Evolutionary conservation across 306 rosid genomes (phyloP).

Genomic region (Acacia melanoxylon): DNA sequence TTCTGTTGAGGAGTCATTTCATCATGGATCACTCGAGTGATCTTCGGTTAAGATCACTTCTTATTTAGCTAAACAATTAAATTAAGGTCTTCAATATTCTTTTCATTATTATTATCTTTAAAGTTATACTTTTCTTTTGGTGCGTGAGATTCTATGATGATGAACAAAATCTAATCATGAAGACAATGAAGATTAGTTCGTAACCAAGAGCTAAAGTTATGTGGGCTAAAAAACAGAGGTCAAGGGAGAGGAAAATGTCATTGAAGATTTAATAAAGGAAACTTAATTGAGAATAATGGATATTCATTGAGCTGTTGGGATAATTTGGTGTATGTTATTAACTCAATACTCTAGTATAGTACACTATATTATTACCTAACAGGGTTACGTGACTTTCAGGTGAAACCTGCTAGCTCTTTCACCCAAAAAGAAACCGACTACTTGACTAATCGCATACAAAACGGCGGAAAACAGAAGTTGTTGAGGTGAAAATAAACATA

Average conservation of each 20-base stretch:
- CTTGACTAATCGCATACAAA: slow-evolving; percentile 89
- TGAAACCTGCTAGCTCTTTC: slow-evolving; percentile 80
- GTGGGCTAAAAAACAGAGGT: not conserved
- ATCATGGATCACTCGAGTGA: no score
- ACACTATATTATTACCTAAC: not conserved
- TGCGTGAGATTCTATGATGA: not conserved
- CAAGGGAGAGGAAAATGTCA: not conserved
- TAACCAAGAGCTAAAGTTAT: not conserved
- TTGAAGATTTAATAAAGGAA: not conserved
- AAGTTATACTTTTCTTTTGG: not conserved
- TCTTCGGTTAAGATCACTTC: no score
- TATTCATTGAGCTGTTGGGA: no score
- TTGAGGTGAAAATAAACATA: slow-evolving; percentile 62
- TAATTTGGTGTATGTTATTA: not conserved
- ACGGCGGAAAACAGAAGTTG: slow-evolving; percentile 99
- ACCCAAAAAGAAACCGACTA: slow-evolving; percentile 64
- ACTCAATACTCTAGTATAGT: not conserved
- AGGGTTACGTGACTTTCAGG: slow-evolving; percentile 46
- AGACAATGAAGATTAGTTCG: not conserved
- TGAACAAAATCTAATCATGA: not conserved
- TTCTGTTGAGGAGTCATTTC: no score
- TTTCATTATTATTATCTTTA: slow-evolving; percentile 13
- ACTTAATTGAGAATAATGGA: no score
- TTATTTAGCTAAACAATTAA: slow-evolving; percentile 5
- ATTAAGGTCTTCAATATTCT: not conserved